phyloP scores from a whole-genome alignment of 345 rosid genomes.

The Rhodomyrtus tomentosa region DNA sequence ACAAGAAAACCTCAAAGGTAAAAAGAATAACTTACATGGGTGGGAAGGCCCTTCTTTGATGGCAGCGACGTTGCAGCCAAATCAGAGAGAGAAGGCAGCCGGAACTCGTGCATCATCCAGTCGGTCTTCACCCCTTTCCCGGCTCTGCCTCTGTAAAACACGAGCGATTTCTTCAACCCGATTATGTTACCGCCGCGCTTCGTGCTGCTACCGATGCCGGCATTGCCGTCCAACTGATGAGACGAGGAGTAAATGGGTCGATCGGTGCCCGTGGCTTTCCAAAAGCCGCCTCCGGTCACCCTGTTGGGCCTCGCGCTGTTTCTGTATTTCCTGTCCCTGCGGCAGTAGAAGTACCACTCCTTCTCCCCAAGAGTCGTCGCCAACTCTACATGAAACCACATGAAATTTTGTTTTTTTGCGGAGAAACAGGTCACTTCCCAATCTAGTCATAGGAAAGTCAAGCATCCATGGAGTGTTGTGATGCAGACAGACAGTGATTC shows the following conservation, averaged over 20 bases:
- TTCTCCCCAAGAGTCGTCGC: conserved; percentile 60
- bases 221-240: conserved; percentile 8
- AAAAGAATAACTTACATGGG: conserved; percentile 28
- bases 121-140: conserved; percentile 88
- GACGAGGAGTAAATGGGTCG: conserved; percentile 75
- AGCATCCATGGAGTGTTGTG: not conserved
- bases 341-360: conserved; percentile 88
- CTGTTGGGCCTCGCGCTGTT: conserved; percentile 86
- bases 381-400: too few relatives aligned
- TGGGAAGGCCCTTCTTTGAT: conserved; percentile 39
- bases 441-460: not conserved
- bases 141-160: conserved; percentile 84
- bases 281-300: conserved; percentile 79
- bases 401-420: too few relatives aligned
- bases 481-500: not conserved
- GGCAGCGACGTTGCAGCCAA: conserved; percentile 27
- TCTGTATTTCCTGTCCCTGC: conserved; percentile 81
- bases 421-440: not conserved
- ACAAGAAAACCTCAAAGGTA: not conserved
- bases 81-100: conserved; percentile 59
- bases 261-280: conserved; percentile 97
- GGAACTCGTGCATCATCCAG: conserved; percentile 99
- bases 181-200: conserved; percentile 36
- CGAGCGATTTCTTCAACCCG: conserved; percentile 86
- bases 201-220: not conserved